Percentiles rank a stretch among this genome's conserved stretches.
phyloP scores from a whole-genome alignment of 768 basidiomycete species.

The Trametes maxima region DNA sequence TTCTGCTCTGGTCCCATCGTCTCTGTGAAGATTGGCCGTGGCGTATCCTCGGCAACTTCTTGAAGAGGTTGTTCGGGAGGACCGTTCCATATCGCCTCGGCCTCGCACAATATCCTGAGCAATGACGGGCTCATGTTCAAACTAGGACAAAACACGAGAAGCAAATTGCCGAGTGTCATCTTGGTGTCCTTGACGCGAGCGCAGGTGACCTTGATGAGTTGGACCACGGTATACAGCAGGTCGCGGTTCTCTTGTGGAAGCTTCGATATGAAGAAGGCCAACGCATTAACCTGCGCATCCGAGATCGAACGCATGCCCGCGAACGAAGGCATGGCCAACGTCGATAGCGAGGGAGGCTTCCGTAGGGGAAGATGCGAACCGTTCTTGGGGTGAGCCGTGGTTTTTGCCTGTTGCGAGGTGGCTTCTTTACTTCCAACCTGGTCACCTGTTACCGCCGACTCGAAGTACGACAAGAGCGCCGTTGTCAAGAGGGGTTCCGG shows the following conservation, averaged over 20 bases:
- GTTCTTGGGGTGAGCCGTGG: constrained; percentile 12
- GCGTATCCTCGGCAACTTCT: neutral
- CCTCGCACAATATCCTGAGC: constrained; percentile 73
- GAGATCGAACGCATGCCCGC: constrained; percentile 64
- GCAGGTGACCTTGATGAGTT: constrained; percentile 78
- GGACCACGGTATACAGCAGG: constrained; percentile 78
- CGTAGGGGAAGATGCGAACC: constrained; percentile 46
- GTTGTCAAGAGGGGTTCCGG: constrained; percentile 85
- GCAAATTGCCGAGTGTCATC: constrained; percentile 90
- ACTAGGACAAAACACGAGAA: constrained; percentile 88
- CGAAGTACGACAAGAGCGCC: constrained; percentile 72
- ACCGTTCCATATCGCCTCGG: constrained; percentile 63
- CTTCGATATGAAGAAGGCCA: constrained; percentile 63
- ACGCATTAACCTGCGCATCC: constrained; percentile 52
- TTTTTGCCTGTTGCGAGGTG: constrained; percentile 20
- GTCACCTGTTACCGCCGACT: constrained; percentile 68
- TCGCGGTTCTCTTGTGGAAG: constrained; percentile 84
- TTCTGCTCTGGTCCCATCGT: neutral
- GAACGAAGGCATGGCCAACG: constrained; percentile 73
- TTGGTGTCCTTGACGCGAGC: constrained; percentile 71
- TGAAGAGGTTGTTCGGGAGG: neutral
- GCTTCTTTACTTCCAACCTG: constrained; percentile 34
- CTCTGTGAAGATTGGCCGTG: neutral
- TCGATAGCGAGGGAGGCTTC: constrained; percentile 80
- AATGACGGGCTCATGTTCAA: constrained; percentile 77